A percentile compares a stretch with the other conserved stretches of the same genome.
These are phyloP conservation scores for Gaeumannomyces tritici DNA, from an alignment of 2,329 filamentous ascomycete species.

Conservation along the genomic window DNA sequence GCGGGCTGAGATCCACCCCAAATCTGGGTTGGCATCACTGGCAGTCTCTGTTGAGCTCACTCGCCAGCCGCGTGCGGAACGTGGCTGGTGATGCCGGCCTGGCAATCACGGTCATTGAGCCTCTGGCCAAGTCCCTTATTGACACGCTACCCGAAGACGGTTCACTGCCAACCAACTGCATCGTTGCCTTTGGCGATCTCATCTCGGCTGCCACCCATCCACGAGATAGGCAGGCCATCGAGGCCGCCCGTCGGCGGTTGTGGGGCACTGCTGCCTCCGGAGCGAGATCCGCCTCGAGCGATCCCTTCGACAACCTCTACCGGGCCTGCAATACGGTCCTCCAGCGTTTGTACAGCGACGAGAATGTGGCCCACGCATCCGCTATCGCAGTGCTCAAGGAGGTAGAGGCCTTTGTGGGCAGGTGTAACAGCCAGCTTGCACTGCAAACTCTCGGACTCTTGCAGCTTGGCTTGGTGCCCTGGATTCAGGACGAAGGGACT, in stretches of 20 bases:
- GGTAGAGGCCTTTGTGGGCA: slow-evolving; percentile 40
- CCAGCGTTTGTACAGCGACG: slow-evolving; percentile 34
- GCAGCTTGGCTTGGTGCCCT: slow-evolving; percentile 51
- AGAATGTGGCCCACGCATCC: slow-evolving; percentile 24
- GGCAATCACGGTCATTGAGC: slow-evolving; percentile 60
- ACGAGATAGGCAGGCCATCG: slow-evolving; percentile 51
- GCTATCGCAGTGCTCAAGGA: slow-evolving; percentile 41
- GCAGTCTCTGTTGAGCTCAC: slow-evolving; percentile 44
- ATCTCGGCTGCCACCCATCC: slow-evolving; percentile 42
- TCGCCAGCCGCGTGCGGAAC: slow-evolving; percentile 45
- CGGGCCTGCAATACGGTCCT: slow-evolving; percentile 46
- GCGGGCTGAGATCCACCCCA: slow-evolving; percentile 42
- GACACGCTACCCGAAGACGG: slow-evolving; percentile 20
- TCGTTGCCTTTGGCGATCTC: slow-evolving; percentile 30
- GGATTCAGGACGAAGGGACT: slow-evolving; percentile 50
- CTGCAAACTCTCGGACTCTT: slow-evolving; percentile 46
- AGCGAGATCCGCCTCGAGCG: slow-evolving; percentile 31
- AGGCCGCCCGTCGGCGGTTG: slow-evolving; percentile 54
- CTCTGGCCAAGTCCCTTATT: slow-evolving; percentile 48
- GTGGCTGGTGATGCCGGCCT: slow-evolving; percentile 61
- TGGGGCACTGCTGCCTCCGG: slow-evolving; percentile 47
- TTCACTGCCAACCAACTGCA: slow-evolving; percentile 14
- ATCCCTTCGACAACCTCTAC: slow-evolving; percentile 61
- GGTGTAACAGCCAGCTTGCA: slow-evolving; percentile 39
- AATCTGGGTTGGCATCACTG: slow-evolving; percentile 36